Percentiles rank a stretch among this genome's conserved stretches.
These are phyloP conservation scores for Talaromyces sp. DNA, from an alignment of 2,329 filamentous ascomycete genomes.

Conservation along the genomic window DNA sequence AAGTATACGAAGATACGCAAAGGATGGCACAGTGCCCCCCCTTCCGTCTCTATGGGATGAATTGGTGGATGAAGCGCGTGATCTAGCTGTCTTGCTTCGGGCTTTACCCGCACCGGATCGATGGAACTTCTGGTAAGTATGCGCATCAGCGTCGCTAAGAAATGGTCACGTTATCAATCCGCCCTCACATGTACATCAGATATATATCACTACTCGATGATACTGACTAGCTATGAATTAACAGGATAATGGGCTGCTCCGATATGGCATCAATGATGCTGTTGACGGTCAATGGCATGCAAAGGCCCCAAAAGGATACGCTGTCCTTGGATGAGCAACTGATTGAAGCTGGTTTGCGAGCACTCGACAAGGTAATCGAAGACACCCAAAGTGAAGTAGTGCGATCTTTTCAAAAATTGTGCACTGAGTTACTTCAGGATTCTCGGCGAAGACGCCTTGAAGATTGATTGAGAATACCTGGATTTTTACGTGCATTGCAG, in stretches of 20 bases:
- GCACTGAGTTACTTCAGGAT: not conserved
- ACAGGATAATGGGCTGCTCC: not conserved
- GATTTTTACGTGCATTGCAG: not conserved
- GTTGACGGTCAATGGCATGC: not conserved
- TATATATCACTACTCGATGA: not conserved
- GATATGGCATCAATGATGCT: not conserved
- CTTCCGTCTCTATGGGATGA: not conserved
- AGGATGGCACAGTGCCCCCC: not conserved
- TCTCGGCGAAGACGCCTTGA: not conserved
- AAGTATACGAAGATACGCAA: not conserved
- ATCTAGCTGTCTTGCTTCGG: not conserved
- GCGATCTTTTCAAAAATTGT: not conserved
- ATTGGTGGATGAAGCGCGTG: not conserved
- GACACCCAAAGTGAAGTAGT: not conserved
- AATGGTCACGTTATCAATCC: not conserved
- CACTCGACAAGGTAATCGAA: not conserved
- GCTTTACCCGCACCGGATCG: not conserved
- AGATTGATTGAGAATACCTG: not conserved
- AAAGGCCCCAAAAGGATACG: not conserved
- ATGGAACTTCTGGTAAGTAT: not conserved
- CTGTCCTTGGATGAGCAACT: not conserved
- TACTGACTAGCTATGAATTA: not conserved
- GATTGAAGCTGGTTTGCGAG: not conserved
- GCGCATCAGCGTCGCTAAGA: not conserved
- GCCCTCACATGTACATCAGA: not conserved